A percentile compares a stretch with the other conserved stretches of the same genome.
Conservation (phyloP, 2,329 filamentous ascomycete species). For the Ascochyta rabiei region DNA sequence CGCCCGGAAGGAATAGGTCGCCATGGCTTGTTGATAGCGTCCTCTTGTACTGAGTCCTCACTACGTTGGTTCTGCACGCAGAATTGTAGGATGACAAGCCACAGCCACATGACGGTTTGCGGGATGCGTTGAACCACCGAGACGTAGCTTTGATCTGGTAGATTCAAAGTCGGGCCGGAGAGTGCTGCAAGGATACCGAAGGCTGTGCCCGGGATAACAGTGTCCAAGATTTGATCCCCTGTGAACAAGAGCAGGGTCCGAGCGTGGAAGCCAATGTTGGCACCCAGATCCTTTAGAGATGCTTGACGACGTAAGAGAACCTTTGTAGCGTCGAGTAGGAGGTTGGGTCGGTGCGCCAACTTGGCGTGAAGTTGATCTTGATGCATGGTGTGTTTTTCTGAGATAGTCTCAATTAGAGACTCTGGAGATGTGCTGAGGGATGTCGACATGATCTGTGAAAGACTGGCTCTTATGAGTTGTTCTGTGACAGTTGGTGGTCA, state of each 20-base stretch:
- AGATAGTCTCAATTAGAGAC: neutral
- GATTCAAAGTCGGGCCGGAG: conserved; percentile 12
- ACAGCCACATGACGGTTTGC: conserved; percentile 27
- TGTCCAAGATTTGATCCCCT: conserved; percentile 12
- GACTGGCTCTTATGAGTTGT: neutral
- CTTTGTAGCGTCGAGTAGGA: neutral
- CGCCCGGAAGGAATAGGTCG: conserved; percentile 35
- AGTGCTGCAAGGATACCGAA: conserved; percentile 17
- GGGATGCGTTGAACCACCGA: conserved; percentile 10
- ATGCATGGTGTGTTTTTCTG: neutral
- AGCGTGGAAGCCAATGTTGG: neutral
- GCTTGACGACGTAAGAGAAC: neutral
- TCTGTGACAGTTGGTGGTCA: neutral
- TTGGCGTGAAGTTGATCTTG: neutral
- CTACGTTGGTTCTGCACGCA: conserved; percentile 49
- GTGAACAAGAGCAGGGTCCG: conserved; percentile 1
- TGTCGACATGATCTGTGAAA: neutral
- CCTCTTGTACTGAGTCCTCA: conserved; percentile 44
- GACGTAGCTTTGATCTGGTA: conserved; percentile 10
- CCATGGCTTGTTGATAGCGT: conserved; percentile 52
- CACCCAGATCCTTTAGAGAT: neutral
- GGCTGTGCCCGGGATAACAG: conserved; percentile 19
- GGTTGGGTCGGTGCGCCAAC: neutral
- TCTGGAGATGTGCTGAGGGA: neutral
- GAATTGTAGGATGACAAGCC: conserved; percentile 50